Evolutionary conservation across 2,329 filamentous ascomycete genomes (phyloP).

Genomic region (Xylariaceae sp.): DNA sequence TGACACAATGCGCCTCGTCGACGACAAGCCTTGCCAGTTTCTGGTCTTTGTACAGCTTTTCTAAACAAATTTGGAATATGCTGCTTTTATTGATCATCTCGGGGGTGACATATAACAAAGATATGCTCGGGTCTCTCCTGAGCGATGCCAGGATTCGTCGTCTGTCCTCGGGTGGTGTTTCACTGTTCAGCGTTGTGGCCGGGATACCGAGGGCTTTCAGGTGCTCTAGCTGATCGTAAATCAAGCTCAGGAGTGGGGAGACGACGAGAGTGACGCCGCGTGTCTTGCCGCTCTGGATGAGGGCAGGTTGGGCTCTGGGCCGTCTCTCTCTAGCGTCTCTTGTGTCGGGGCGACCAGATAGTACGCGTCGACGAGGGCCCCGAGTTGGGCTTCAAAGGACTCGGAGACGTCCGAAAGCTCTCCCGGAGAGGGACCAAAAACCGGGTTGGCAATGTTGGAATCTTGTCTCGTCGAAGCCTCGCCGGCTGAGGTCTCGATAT

Average conservation of each 20-base stretch:
- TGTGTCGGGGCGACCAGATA: too few species aligned
- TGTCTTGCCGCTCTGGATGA: constrained; percentile 75
- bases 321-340: too few species aligned
- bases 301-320: too few species aligned
- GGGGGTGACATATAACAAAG: constrained; percentile 91
- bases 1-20: constrained; percentile 96
- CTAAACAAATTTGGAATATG: constrained; percentile 61
- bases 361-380: too few species aligned
- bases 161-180: constrained; percentile 60
- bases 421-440: too few species aligned
- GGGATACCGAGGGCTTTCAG: constrained; percentile 69
- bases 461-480: too few species aligned
- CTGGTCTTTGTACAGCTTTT: constrained; percentile 61
- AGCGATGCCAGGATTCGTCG: constrained; percentile 62
- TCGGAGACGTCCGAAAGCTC: too few species aligned
- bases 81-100: constrained; percentile 89
- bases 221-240: constrained; percentile 93
- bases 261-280: constrained; percentile 86
- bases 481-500: too few species aligned
- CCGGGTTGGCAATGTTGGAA: too few species aligned
- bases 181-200: constrained; percentile 77
- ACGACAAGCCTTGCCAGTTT: constrained; percentile 89
- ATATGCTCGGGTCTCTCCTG: constrained; percentile 60
- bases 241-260: constrained; percentile 89
- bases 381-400: too few species aligned